Conservation (phyloP, 805 yeast species). For the Metschnikowia peoriensis region DNA sequence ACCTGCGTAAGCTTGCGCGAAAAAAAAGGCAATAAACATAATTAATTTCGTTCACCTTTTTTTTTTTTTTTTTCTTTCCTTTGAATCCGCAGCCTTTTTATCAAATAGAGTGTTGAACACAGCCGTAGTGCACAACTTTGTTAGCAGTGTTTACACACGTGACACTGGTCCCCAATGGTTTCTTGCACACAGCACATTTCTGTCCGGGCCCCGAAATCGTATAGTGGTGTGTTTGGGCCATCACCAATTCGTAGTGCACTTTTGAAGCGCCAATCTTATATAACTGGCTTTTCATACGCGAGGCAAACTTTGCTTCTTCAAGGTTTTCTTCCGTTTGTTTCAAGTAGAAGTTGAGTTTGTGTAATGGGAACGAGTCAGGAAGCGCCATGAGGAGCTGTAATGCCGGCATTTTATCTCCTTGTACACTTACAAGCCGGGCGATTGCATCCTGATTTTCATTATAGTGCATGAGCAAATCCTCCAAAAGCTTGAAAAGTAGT, state of each 20-base stretch:
- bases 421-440: slow-evolving; percentile 38
- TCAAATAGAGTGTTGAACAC: slow-evolving; percentile 23
- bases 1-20: background rate
- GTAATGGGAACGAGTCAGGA: slow-evolving; percentile 50
- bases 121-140: slow-evolving; percentile 56
- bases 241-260: slow-evolving; percentile 43
- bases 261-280: slow-evolving; percentile 53
- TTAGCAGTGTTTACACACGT: slow-evolving; percentile 47
- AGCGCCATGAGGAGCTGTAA: slow-evolving; percentile 45
- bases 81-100: background rate
- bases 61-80: no score
- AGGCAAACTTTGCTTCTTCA: slow-evolving; percentile 37
- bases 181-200: slow-evolving; percentile 60
- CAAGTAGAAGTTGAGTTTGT: slow-evolving; percentile 44
- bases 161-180: slow-evolving; percentile 53
- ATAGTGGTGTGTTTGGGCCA: slow-evolving; percentile 35
- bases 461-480: slow-evolving; percentile 42
- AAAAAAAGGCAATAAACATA: background rate
- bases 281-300: slow-evolving; percentile 46
- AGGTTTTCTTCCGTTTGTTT: slow-evolving; percentile 43
- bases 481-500: slow-evolving; percentile 51
- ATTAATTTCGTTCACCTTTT: no score
- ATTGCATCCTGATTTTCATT: slow-evolving; percentile 37
- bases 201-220: slow-evolving; percentile 38
- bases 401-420: slow-evolving; percentile 50